These are phyloP conservation scores for Alternaria gaisen DNA, from an alignment of 2,329 filamentous ascomycete genomes.

Conservation along the genomic window DNA sequence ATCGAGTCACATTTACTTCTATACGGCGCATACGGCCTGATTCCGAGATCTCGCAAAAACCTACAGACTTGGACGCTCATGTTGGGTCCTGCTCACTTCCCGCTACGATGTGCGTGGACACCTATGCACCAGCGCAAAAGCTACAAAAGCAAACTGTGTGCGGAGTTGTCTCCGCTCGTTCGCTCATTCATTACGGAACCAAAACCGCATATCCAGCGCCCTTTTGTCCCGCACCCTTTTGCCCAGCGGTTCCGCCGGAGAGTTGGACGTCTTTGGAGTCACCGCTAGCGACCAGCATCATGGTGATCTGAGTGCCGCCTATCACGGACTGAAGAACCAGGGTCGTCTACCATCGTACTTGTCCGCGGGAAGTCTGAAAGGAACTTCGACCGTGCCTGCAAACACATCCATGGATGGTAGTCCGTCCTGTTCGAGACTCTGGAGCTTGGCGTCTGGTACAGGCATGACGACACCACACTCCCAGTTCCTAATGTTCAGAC, in stretches of 20 bases:
- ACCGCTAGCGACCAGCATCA: neutral
- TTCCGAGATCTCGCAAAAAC: neutral
- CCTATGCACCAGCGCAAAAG: neutral
- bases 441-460: slow-evolving; percentile 49
- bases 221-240: neutral
- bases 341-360: slow-evolving; percentile 57
- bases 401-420: slow-evolving; percentile 61
- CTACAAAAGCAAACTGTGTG: neutral
- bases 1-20: neutral
- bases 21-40: neutral
- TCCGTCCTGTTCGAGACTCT: slow-evolving; percentile 17
- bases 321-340: slow-evolving; percentile 53
- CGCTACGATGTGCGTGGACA: neutral
- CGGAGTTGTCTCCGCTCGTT: neutral
- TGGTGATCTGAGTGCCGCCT: neutral
- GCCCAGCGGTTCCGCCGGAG: neutral
- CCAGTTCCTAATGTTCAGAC: slow-evolving; percentile 85
- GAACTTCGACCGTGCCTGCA: slow-evolving; percentile 65
- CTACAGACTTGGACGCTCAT: neutral
- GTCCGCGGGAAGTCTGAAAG: slow-evolving; percentile 68
- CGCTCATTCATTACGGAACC: neutral
- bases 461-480: slow-evolving; percentile 89
- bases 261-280: neutral
- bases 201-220: neutral
- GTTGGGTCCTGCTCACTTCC: neutral